Conservation (phyloP, 176 grass and related monocot genomes). For the Juncus effusus region DNA sequence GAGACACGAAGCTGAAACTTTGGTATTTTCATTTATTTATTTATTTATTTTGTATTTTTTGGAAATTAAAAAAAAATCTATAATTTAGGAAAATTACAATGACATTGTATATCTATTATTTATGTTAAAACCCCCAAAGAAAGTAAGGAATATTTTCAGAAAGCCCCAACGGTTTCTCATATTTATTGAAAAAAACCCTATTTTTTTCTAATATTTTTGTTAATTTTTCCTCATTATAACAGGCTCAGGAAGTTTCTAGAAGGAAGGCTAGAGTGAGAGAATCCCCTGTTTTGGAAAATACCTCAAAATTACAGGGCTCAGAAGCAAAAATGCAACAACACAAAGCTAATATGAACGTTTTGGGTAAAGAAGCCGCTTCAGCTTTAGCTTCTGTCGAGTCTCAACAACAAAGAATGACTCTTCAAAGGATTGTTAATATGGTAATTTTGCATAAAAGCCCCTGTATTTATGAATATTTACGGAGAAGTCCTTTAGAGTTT, state of each 20-base stretch:
- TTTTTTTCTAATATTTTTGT: slow-evolving; percentile 9
- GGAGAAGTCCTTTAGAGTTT: too few relatives aligned
- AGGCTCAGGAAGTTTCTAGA: slow-evolving; percentile 83
- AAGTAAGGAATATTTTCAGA: background rate
- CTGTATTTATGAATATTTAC: too few relatives aligned
- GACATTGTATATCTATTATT: background rate
- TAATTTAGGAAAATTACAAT: background rate
- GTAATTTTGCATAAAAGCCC: slow-evolving; percentile 26
- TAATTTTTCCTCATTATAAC: slow-evolving; percentile 35
- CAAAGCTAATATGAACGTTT: slow-evolving; percentile 85
- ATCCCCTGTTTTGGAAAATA: slow-evolving; percentile 69
- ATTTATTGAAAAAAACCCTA: too few relatives aligned
- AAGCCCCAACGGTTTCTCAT: too few relatives aligned
- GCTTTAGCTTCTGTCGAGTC: slow-evolving; percentile 84
- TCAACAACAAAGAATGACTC: slow-evolving; percentile 74
- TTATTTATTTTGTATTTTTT: background rate
- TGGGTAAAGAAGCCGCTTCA: slow-evolving; percentile 89
- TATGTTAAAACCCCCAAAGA: background rate
- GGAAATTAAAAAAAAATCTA: background rate
- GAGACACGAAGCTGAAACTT: slow-evolving; percentile 93
- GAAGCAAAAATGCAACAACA: slow-evolving; percentile 90
- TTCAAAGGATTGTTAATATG: slow-evolving; percentile 81
- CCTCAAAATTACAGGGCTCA: slow-evolving; percentile 72
- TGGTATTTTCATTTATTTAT: slow-evolving; percentile 34
- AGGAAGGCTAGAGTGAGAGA: slow-evolving; percentile 87